Conservation (phyloP, 345 rosid genomes). For the Leavenworthia alabamica region DNA sequence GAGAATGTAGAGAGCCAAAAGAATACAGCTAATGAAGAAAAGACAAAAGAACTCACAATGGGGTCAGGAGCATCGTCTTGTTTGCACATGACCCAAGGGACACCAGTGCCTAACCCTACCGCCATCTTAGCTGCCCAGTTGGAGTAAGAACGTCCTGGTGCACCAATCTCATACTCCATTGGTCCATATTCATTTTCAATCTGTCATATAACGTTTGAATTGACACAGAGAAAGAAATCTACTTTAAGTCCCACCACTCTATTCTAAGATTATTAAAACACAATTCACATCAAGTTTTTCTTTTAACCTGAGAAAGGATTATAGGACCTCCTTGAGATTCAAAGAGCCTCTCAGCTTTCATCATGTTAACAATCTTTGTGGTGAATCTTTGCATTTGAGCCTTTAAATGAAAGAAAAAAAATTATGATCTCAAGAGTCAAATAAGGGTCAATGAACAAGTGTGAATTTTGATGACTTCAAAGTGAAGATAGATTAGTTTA, state of each 20-base stretch:
- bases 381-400: constrained; percentile 87
- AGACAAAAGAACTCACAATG: constrained; percentile 52
- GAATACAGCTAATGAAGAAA: constrained; percentile 28
- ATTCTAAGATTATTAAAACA: too few relatives aligned
- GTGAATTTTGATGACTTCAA: constrained; percentile 17
- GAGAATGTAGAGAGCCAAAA: constrained; percentile 19
- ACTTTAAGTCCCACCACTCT: constrained; percentile 14
- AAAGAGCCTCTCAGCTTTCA: constrained; percentile 84
- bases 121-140: constrained; percentile 98
- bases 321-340: constrained; percentile 97
- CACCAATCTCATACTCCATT: constrained; percentile 72
- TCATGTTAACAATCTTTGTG: constrained; percentile 83
- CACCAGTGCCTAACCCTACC: constrained; percentile 88
- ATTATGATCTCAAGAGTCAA: constrained; percentile 6
- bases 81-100: constrained; percentile 99
- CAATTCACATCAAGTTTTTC: neutral
- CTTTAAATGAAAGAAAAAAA: constrained; percentile 37
- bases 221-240: neutral
- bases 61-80: constrained; percentile 99
- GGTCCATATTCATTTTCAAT: constrained; percentile 99
- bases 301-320: constrained; percentile 89
- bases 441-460: constrained; percentile 20
- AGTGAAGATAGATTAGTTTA: constrained; percentile 14
- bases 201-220: constrained; percentile 33
- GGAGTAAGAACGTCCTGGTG: constrained; percentile 61